phyloP scores from a whole-genome alignment of 2,329 filamentous ascomycete genomes.

The Metarhizium robertsii region DNA sequence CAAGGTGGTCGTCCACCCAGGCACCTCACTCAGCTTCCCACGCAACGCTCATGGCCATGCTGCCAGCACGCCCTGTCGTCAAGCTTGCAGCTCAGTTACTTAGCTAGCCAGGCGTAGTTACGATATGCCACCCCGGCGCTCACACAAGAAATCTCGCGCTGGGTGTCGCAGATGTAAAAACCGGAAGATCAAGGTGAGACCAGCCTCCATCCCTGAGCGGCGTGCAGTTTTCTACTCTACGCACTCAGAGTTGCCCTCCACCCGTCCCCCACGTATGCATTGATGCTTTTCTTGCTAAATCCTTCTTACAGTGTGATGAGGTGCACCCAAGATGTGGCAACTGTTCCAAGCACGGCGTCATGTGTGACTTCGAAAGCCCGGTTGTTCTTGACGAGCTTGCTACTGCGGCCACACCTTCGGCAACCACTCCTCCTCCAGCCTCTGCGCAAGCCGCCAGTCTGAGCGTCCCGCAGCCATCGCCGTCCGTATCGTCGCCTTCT shows the following conservation, averaged over 20 bases:
- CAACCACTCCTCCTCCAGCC: slow-evolving; percentile 8
- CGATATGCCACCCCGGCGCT: slow-evolving; percentile 53
- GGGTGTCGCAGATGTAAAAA: slow-evolving; percentile 58
- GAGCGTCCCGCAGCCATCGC: slow-evolving; percentile 7
- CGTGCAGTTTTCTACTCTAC: neutral
- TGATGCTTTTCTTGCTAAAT: neutral
- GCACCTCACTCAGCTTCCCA: neutral
- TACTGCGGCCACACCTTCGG: slow-evolving; percentile 21
- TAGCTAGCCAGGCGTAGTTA: slow-evolving; percentile 13
- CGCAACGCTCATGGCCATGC: slow-evolving; percentile 18
- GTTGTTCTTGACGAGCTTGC: slow-evolving; percentile 35
- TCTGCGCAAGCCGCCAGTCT: slow-evolving; percentile 3
- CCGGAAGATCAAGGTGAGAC: slow-evolving; percentile 57
- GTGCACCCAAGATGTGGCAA: slow-evolving; percentile 56
- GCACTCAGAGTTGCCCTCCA: neutral
- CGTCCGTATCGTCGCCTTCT: slow-evolving; percentile 18
- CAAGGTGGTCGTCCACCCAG: neutral
- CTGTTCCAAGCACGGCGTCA: slow-evolving; percentile 57
- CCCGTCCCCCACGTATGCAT: no score
- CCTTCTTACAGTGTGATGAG: slow-evolving; percentile 47
- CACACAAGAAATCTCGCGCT: slow-evolving; percentile 61
- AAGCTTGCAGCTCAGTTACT: slow-evolving; percentile 14
- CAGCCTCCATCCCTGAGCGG: neutral
- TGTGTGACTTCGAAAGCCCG: slow-evolving; percentile 54
- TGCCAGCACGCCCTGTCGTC: slow-evolving; percentile 15